phyloP scores from a whole-genome alignment of 306 rosid genomes.

The Cicer yamashitae region DNA sequence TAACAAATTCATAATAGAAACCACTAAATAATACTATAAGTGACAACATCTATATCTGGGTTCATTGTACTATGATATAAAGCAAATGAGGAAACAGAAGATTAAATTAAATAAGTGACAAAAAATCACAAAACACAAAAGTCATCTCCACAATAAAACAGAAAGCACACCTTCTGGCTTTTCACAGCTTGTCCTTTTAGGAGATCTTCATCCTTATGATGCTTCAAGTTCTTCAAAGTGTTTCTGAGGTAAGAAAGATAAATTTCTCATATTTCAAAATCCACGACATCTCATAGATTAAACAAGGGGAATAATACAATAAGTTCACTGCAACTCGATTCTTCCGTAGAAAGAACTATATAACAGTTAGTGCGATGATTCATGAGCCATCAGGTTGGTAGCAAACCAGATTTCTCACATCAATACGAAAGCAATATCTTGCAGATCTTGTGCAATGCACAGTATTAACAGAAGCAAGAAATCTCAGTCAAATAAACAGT shows the following conservation, averaged over 20 bases:
- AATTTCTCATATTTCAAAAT: constrained; percentile 37
- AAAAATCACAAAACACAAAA: neutral
- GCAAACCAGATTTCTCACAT: constrained; percentile 13
- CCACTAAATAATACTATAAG: constrained; percentile 13
- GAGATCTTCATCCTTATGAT: constrained; percentile 81
- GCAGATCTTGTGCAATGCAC: constrained; percentile 4
- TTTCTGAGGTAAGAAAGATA: constrained; percentile 52
- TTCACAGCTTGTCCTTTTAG: constrained; percentile 89
- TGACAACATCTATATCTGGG: constrained; percentile 14
- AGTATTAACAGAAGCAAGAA: constrained; percentile 10
- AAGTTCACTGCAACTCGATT: neutral
- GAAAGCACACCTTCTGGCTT: constrained; percentile 74
- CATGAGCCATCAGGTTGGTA: constrained; percentile 21
- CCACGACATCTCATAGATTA: neutral
- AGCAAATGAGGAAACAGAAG: constrained; percentile 6
- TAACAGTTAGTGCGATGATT: neutral
- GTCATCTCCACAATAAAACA: constrained; percentile 9
- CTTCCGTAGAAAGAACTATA: constrained; percentile 1
- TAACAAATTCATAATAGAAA: constrained; percentile 18
- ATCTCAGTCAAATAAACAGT: neutral
- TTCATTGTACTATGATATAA: constrained; percentile 11
- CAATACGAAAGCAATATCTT: constrained; percentile 5
- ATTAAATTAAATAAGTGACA: constrained; percentile 19
- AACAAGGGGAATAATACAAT: constrained; percentile 6
- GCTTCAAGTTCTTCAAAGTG: constrained; percentile 75